Evolutionary conservation across 208 protist species (phyloP).

Genomic region (Novymonas esmeraldas): DNA sequence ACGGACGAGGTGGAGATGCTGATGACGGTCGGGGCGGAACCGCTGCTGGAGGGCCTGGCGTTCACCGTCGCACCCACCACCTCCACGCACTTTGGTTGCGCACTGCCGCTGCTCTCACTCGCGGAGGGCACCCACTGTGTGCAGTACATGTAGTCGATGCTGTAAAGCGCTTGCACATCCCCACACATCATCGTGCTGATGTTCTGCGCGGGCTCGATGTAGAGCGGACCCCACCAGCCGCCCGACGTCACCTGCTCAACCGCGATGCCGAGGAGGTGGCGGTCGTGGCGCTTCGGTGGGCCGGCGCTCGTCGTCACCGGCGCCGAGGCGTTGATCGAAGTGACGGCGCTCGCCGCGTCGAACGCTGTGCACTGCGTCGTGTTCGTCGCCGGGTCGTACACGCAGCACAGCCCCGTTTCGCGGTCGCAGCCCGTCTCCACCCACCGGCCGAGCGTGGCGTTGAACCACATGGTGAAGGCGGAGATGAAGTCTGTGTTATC

Average conservation of each 20-base stretch:
- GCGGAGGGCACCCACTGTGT: too few species aligned
- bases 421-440: constrained; percentile 19
- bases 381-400: constrained; percentile 12
- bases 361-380: constrained; percentile 3
- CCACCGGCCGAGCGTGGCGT: constrained; percentile 6
- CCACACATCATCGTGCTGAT: constrained; percentile 6
- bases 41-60: too few species aligned
- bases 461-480: constrained; percentile 15
- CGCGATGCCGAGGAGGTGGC: constrained; percentile 4
- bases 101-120: too few species aligned
- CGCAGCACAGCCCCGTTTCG: constrained; percentile 8
- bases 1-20: too few species aligned
- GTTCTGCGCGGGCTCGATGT: constrained; percentile 14
- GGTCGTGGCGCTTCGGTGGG: background rate
- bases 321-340: background rate
- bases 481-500: constrained; percentile 2
- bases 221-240: constrained; percentile 3
- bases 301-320: background rate
- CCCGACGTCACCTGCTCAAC: background rate
- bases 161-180: background rate
- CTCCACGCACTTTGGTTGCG: too few species aligned
- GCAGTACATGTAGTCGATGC: constrained; percentile 17
- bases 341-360: background rate
- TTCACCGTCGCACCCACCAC: too few species aligned
- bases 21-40: too few species aligned